Evolutionary conservation across 2,329 filamentous ascomycete genomes (phyloP).

Genomic region (Colletotrichum gigasporum): DNA sequence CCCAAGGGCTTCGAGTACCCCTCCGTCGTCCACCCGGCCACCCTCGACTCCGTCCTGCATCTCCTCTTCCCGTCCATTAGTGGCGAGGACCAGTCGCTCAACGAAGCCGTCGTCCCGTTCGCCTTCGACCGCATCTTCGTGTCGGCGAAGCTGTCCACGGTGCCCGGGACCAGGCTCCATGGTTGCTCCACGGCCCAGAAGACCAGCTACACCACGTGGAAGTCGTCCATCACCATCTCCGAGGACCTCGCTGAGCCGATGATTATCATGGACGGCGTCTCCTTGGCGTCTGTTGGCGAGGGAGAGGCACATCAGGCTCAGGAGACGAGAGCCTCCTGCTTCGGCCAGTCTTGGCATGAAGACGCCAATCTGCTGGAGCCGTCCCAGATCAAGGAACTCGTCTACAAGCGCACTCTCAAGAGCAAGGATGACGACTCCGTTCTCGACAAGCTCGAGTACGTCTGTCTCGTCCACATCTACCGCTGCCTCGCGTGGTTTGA

Average conservation of each 20-base stretch:
- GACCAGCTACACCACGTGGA: constrained; percentile 30
- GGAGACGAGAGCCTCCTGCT: constrained; percentile 20
- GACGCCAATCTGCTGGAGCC: constrained; percentile 23
- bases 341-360: constrained; percentile 19
- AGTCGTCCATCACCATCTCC: constrained; percentile 20
- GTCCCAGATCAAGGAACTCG: constrained; percentile 18
- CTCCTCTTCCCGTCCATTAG: constrained; percentile 30
- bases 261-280: constrained; percentile 23
- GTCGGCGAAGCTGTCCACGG: constrained; percentile 13
- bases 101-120: constrained; percentile 22
- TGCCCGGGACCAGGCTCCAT: constrained; percentile 15
- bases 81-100: constrained; percentile 19
- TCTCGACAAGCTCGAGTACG: constrained; percentile 26
- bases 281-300: constrained; percentile 22
- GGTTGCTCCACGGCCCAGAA: constrained; percentile 23
- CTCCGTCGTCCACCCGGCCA: constrained; percentile 28
- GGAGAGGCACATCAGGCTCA: constrained; percentile 6
- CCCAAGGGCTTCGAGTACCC: constrained; percentile 28
- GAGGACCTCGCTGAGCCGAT: constrained; percentile 17
- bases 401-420: constrained; percentile 25
- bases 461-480: constrained; percentile 22
- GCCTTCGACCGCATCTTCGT: constrained; percentile 26
- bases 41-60: constrained; percentile 28
- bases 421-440: constrained; percentile 26
- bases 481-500: constrained; percentile 22